A percentile compares a stretch with the other conserved stretches of the same genome.
Conservation (phyloP, 2,329 filamentous ascomycete genomes). For the Emergomyces pasteurianus region DNA sequence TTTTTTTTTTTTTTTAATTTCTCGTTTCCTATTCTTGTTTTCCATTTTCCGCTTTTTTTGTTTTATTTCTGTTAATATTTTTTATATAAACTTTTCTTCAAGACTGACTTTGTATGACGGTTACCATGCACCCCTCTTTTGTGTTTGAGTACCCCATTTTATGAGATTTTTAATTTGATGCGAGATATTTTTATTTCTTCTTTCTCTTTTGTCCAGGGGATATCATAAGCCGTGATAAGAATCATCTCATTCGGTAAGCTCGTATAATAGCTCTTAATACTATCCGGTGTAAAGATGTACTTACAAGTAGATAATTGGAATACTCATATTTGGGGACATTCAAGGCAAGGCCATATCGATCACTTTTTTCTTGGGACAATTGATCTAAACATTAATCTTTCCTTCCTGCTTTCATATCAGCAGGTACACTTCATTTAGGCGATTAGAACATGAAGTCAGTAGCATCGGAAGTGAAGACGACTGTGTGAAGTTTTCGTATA, state of each 20-base stretch:
- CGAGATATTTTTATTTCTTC: neutral
- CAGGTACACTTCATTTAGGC: too few relatives aligned
- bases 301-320: too few relatives aligned
- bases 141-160: neutral
- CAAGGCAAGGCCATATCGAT: too few relatives aligned
- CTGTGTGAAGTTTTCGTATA: too few relatives aligned
- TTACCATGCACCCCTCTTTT: neutral
- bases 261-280: neutral
- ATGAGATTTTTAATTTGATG: neutral
- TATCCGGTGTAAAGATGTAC: neutral
- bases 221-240: neutral
- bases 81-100: neutral
- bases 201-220: neutral
- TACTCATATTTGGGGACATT: too few relatives aligned
- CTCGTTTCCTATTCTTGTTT: neutral
- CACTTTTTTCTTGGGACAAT: too few relatives aligned
- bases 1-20: slow-evolving; percentile 19
- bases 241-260: neutral
- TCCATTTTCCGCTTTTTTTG: slow-evolving; percentile 18
- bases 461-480: too few relatives aligned
- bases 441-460: too few relatives aligned
- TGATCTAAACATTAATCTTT: too few relatives aligned
- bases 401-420: too few relatives aligned
- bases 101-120: neutral
- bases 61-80: neutral